phyloP scores from a whole-genome alignment of 805 yeast species.

The Teunomyces aglyptinius region DNA sequence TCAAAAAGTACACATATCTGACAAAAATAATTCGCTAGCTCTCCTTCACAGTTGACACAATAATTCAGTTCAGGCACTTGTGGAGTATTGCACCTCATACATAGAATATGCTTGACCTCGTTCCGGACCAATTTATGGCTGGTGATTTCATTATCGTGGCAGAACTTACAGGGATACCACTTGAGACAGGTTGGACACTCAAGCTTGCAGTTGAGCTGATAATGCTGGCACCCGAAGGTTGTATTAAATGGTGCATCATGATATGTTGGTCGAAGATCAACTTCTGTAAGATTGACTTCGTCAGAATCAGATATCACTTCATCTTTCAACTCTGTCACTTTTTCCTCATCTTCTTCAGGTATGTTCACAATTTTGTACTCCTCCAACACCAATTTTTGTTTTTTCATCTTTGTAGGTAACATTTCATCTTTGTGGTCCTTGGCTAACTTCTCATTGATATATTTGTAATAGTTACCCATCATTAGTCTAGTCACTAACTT shows the following conservation, averaged over 20 bases:
- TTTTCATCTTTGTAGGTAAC: constrained; percentile 10
- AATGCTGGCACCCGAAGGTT: constrained; percentile 76
- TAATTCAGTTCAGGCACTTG: constrained; percentile 67
- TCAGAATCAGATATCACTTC: constrained; percentile 21
- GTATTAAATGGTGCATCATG: constrained; percentile 39
- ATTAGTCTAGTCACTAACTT: constrained; percentile 59
- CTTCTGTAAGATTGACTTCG: constrained; percentile 46
- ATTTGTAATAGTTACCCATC: constrained; percentile 65
- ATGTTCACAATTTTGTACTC: neutral
- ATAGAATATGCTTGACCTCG: constrained; percentile 65
- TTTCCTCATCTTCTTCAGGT: constrained; percentile 5
- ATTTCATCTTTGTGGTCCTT: constrained; percentile 6
- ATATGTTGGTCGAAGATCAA: constrained; percentile 50
- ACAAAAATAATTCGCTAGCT: constrained; percentile 77
- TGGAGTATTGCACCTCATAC: constrained; percentile 76
- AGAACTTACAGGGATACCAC: constrained; percentile 82
- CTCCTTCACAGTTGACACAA: constrained; percentile 66
- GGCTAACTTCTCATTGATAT: constrained; percentile 30
- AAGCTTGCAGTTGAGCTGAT: constrained; percentile 76
- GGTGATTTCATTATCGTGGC: constrained; percentile 66
- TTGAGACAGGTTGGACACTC: constrained; percentile 72
- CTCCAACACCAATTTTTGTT: constrained; percentile 17
- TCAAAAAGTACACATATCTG: constrained; percentile 77
- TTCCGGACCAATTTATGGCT: constrained; percentile 51
- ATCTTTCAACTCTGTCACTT: constrained; percentile 2